phyloP scores from a whole-genome alignment of 2,329 filamentous ascomycete species.

The Stylonectria norvegica region DNA sequence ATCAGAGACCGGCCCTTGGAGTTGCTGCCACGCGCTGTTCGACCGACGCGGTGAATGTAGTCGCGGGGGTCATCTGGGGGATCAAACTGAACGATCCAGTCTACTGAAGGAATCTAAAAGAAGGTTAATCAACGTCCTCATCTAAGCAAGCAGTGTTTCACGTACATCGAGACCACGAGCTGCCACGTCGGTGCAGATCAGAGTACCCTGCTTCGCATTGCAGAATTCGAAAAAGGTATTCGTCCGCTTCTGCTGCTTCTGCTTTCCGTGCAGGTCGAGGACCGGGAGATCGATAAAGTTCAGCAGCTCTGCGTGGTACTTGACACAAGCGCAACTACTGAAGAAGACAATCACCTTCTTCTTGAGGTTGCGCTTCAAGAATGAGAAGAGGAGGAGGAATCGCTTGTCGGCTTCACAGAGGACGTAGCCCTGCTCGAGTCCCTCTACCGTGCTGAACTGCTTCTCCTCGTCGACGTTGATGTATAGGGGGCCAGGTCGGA shows the following conservation, averaged over 20 bases:
- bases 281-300: constrained; percentile 97
- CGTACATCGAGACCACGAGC: constrained; percentile 84
- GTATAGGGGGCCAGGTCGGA: constrained; percentile 86
- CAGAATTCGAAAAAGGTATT: constrained; percentile 97
- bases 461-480: constrained; percentile 94
- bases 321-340: constrained; percentile 86
- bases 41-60: constrained; percentile 94
- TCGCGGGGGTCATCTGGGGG: constrained; percentile 86
- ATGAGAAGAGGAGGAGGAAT: constrained; percentile 90
- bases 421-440: constrained; percentile 93
- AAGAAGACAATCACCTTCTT: constrained; percentile 99
- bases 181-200: constrained; percentile 96
- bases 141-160: constrained; percentile 8
- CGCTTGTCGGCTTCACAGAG: constrained; percentile 90
- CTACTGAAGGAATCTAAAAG: constrained; percentile 76
- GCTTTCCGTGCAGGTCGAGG: constrained; percentile 84
- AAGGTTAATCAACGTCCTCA: constrained; percentile 10
- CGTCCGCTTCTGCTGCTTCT: constrained; percentile 98
- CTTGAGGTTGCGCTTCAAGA: constrained; percentile 83
- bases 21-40: constrained; percentile 82
- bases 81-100: constrained; percentile 96
- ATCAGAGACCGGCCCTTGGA: constrained; percentile 85
- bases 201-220: constrained; percentile 71
- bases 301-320: constrained; percentile 91
- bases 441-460: constrained; percentile 87